phyloP scores from a whole-genome alignment of 1,284 basidiomycete genomes.

The Taiwanofungus camphoratus region DNA sequence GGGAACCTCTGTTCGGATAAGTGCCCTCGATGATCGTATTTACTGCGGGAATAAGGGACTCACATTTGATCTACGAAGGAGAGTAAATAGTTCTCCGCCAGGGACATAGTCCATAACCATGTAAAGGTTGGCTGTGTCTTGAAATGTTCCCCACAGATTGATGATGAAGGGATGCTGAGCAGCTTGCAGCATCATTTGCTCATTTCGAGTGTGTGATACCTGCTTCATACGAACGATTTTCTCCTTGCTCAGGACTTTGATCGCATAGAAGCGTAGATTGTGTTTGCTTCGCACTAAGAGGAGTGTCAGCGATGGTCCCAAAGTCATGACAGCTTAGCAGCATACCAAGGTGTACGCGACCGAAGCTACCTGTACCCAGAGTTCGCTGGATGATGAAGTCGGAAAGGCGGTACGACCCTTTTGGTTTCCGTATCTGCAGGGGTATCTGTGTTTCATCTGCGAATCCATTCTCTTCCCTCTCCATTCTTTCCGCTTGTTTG shows the following conservation, averaged over 20 bases:
- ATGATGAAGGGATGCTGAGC: constrained; percentile 96
- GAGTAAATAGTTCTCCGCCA: constrained; percentile 93
- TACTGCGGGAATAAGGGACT: constrained; percentile 23
- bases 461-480: constrained; percentile 4
- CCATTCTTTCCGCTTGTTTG: constrained; percentile 32
- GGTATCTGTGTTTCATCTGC: constrained; percentile 4
- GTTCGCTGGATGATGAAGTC: constrained; percentile 78
- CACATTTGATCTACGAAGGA: constrained; percentile 85
- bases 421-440: constrained; percentile 36
- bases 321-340: constrained; percentile 5
- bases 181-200: constrained; percentile 84
- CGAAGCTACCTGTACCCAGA: constrained; percentile 92
- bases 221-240: constrained; percentile 96
- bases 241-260: constrained; percentile 93
- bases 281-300: constrained; percentile 78
- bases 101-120: constrained; percentile 99
- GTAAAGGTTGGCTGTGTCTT: constrained; percentile 90
- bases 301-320: background rate
- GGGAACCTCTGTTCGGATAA: constrained; percentile 75
- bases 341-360: constrained; percentile 87
- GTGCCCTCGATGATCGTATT: constrained; percentile 1
- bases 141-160: constrained; percentile 98
- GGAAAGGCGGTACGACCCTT: constrained; percentile 59
- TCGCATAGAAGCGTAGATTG: constrained; percentile 89
- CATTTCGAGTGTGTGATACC: constrained; percentile 96